Base-by-base conservation (phyloP, 1,284 basidiomycete genomes). In the Nidula niveotomentosa region DNA sequence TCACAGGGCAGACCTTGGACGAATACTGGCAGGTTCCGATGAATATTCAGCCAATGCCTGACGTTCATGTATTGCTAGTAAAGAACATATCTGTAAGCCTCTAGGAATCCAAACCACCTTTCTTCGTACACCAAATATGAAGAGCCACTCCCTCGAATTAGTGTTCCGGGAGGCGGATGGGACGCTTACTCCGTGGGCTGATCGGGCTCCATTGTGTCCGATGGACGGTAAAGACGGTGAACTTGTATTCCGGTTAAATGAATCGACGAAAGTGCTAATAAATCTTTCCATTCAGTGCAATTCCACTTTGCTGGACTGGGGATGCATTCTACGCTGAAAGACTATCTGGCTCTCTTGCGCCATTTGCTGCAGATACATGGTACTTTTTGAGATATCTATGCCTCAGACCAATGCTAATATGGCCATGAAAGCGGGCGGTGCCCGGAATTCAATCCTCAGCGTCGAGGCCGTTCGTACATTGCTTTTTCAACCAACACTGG, bases 81-180 rank as follows among this genome's bases (percentile, higher is more conserved):
- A 68, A 51, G 63, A 68, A 33, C 56, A 70, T 53, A 69, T 74
- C n/a, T 72, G 70, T 54, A 44, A 50, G 8, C 72, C 70, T 3
- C 55, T 74, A 1, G 68, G 64, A 1, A 65, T 74, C 48, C 64
- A 55, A 8, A 59, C 62, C 6, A 52, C 62, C 0, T 30, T 30
- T 30, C 73, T 73, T 55, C 67, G 67, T 2, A 68, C 66, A 2
- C 59, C 66, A 2, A 62, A 68, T 7, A 50, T 69, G 3, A 58
- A 58, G 37, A 51, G 58, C 9, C 62, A 58, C 3, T 52, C 64
- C 0, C 62, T 71, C 15, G 48, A 53, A 1, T 45, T 73, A 7
- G 46, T 57, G 6, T 64, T 60, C 45, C 65, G 69, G 6, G 51
- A 58, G 15, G 15, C 55, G 9, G 64, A 68, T 51, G 66, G 64